Percentiles rank a stretch among this genome's conserved stretches.
These are phyloP conservation scores for Aspergillus aculeatinus DNA, from an alignment of 2,329 filamentous ascomycete genomes.

Conservation along the genomic window DNA sequence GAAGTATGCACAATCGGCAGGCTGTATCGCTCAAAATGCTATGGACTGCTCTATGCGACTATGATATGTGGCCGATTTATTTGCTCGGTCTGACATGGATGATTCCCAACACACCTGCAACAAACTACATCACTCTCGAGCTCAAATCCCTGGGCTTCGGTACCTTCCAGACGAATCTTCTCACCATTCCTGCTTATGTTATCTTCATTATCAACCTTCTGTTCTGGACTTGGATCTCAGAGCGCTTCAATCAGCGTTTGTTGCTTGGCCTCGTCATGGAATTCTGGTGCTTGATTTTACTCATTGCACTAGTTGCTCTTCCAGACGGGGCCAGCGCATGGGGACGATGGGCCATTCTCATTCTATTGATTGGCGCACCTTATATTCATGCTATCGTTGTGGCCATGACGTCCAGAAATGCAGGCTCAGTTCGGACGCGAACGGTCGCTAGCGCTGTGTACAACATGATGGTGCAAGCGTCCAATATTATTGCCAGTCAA, in stretches of 20 bases:
- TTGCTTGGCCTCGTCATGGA: constrained; percentile 55
- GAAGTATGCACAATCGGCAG: constrained; percentile 62
- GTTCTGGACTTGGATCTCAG: constrained; percentile 54
- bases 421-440: constrained; percentile 43
- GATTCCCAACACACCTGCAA: constrained; percentile 39
- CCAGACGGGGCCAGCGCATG: constrained; percentile 51
- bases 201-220: constrained; percentile 60
- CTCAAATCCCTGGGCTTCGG: constrained; percentile 56
- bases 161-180: constrained; percentile 61
- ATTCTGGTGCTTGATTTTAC: constrained; percentile 53
- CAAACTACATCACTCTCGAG: constrained; percentile 41
- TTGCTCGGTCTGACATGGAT: constrained; percentile 49
- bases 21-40: constrained; percentile 51
- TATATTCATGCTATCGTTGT: constrained; percentile 59
- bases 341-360: constrained; percentile 53
- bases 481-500: constrained; percentile 42
- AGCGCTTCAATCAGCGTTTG: constrained; percentile 56
- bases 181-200: constrained; percentile 60
- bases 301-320: constrained; percentile 53
- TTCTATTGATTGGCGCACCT: constrained; percentile 56
- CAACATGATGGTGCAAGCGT: constrained; percentile 48
- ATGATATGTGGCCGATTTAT: constrained; percentile 59
- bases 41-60: constrained; percentile 53
- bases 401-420: constrained; percentile 46
- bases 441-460: constrained; percentile 48